Percentiles rank a stretch among this genome's conserved stretches.
phyloP scores from a whole-genome alignment of 106 monocot genomes.

The Dendrobium officinale region DNA sequence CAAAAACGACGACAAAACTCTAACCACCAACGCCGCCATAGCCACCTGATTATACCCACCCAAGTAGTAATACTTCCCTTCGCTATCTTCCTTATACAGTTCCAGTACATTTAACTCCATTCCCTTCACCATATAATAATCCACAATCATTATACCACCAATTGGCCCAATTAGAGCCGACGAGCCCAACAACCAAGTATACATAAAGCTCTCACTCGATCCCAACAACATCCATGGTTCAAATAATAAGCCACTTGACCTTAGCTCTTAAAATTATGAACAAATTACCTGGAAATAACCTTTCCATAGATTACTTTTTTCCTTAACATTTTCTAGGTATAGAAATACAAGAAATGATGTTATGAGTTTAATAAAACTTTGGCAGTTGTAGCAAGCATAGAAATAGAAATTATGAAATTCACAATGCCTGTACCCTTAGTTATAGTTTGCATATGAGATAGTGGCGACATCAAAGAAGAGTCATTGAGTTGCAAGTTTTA shows the following conservation, averaged over 20 bases:
- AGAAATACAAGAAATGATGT: no score
- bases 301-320: no score
- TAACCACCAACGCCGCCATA: constrained; percentile 49
- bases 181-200: constrained; percentile 84
- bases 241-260: background rate
- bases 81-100: constrained; percentile 27
- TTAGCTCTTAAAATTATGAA: no score
- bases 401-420: no score
- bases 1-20: constrained; percentile 56
- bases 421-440: no score
- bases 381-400: no score
- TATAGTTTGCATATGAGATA: no score
- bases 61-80: constrained; percentile 46
- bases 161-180: constrained; percentile 89
- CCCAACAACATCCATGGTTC: constrained; percentile 78
- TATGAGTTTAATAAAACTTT: no score
- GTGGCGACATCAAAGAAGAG: no score
- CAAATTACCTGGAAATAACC: no score
- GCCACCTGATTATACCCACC: constrained; percentile 49
- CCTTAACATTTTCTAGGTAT: no score
- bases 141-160: constrained; percentile 56
- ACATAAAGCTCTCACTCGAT: constrained; percentile 88
- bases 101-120: constrained; percentile 56
- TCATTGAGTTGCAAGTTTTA: no score
- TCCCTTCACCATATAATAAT: constrained; percentile 60